Base-by-base conservation (phyloP, 257 asterid genomes). In the Schizonepeta tenuifolia region DNA sequence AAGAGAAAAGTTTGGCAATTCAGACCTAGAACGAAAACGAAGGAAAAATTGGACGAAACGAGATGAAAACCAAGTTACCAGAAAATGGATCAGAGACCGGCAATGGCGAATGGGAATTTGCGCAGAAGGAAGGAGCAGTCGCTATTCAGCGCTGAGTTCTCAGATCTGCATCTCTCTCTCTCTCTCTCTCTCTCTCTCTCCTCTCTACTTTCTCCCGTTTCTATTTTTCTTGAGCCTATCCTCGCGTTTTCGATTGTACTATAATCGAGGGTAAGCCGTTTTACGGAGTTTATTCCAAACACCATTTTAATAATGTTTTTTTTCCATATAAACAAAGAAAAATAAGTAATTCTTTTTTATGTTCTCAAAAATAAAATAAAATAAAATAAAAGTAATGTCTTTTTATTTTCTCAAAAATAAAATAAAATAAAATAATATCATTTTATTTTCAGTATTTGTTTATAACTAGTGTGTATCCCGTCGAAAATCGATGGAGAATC, bases 151-250 rank as follows among this genome's bases (percentile, higher is more conserved):
- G 17, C 35, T 33, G 33, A 46, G 62, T 62, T 13, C 60, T 79
- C 74, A 79, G 83, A 79, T 79, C 79, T 79, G 79, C 65, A 41
- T 36, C 79, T 22, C 65, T 50, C 36, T 43, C 62, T 18, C 49
- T 57, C 41, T 36, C 9, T n/a, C 41, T 36, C 9, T n/a, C n/a
- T 44, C 70, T 69, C 47, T 47, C 50, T 44, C 6, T 3, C 7
- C 17, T 1, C 41, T 36, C 9, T n/a, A 47, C 20, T 14, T 0
- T 15, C 54, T 6, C 8, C 21, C 21, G 63, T 78, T 69, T 67
- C n/a, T 61, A 55, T 51, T 49, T 44, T 44, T 21, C 6, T 6
- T 38, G 2, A 17, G 31, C 18, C 33, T 12, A 3, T 40, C 38
- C 33, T 61, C 51, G 67, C 80, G 61, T 53, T 69, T 40, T 24